Percentiles rank a stretch among this genome's conserved stretches.
phyloP scores from a whole-genome alignment of 257 asterid species.

The Ajuga chamaepitys region DNA sequence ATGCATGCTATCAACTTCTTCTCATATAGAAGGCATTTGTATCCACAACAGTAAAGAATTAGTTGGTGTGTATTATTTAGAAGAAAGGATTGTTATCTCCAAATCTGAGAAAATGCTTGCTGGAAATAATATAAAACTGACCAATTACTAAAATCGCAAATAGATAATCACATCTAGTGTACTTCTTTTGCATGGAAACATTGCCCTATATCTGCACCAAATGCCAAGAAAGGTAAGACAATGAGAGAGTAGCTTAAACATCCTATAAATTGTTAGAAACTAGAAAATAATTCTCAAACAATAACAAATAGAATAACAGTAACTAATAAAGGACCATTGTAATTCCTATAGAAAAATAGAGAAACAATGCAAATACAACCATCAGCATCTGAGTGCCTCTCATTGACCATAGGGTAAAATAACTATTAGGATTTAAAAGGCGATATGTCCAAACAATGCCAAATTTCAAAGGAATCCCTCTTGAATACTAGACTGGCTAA shows the following conservation, averaged over 20 bases:
- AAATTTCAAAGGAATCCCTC: no score
- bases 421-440: no score
- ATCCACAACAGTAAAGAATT: background rate
- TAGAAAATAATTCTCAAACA: no score
- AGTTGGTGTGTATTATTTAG: background rate
- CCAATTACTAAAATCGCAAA: slow-evolving; percentile 74
- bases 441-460: no score
- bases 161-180: slow-evolving; percentile 69
- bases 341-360: no score
- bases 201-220: slow-evolving; percentile 93
- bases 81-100: background rate
- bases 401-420: no score
- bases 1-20: background rate
- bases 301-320: no score
- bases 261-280: no score
- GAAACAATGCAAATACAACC: no score
- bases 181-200: slow-evolving; percentile 90
- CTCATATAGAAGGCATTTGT: background rate
- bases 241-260: slow-evolving; percentile 8
- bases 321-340: no score
- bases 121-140: slow-evolving; percentile 87
- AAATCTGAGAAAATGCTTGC: slow-evolving; percentile 26
- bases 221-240: slow-evolving; percentile 11
- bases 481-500: no score
- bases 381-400: no score